phyloP scores from a whole-genome alignment of 2,329 filamentous ascomycete genomes.

The Xylaria sp. region DNA sequence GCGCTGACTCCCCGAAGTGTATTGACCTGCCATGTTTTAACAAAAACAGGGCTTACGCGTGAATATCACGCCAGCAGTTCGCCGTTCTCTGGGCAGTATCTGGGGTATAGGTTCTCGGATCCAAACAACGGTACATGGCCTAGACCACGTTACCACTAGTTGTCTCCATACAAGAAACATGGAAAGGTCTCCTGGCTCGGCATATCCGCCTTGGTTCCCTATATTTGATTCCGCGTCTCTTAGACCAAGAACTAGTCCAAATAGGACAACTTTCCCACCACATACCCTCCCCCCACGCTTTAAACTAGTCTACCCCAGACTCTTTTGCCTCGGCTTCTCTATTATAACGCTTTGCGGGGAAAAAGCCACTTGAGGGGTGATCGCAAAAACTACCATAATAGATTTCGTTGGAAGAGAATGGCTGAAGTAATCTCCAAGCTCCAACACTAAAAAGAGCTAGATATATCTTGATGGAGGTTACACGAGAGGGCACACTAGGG shows the following conservation, averaged over 20 bases:
- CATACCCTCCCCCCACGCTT: slow-evolving; percentile 20
- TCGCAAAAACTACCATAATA: slow-evolving; percentile 10
- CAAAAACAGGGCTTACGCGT: background rate
- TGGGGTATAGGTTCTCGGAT: background rate
- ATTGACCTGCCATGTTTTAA: background rate
- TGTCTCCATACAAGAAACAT: background rate
- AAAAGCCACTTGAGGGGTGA: slow-evolving; percentile 6
- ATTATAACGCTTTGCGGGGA: slow-evolving; percentile 21
- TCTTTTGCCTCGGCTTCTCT: background rate
- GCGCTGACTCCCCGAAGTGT: background rate
- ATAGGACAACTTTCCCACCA: background rate
- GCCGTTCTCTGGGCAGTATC: background rate
- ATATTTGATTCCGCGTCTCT: background rate
- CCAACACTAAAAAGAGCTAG: background rate
- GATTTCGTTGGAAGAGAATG: background rate
- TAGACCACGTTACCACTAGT: background rate
- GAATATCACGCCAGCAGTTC: background rate
- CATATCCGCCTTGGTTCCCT: background rate
- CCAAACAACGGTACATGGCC: background rate
- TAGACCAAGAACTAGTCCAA: background rate
- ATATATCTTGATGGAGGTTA: background rate
- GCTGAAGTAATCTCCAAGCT: background rate
- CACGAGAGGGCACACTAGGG: background rate
- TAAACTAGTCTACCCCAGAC: slow-evolving; percentile 22
- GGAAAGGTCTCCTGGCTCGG: slow-evolving; percentile 1